Percentiles rank a stretch among this genome's conserved stretches.
Conservation (phyloP, 2,329 filamentous ascomycete genomes). For the Colletotrichum sp. region DNA sequence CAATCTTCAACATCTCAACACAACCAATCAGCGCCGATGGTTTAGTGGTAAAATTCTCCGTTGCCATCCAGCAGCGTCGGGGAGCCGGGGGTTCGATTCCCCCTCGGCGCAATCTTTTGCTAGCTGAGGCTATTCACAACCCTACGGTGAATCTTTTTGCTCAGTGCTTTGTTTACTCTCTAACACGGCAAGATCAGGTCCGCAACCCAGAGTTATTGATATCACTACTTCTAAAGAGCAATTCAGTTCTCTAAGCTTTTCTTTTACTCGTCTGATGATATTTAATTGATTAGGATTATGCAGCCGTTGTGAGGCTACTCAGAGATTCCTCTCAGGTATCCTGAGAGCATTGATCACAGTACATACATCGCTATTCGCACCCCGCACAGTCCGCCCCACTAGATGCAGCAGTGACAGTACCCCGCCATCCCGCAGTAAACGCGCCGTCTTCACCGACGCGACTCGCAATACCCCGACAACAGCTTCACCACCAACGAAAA, state of each 20-base stretch:
- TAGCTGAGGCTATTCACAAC: not conserved
- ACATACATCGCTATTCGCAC: not conserved
- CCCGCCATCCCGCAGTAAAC: slow-evolving; percentile 4
- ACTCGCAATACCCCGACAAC: not conserved
- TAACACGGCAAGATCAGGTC: not conserved
- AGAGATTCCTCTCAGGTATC: not conserved
- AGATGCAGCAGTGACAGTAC: not conserved
- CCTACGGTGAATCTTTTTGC: accelerated
- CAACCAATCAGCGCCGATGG: not conserved
- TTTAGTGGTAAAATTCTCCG: slow-evolving; percentile 8
- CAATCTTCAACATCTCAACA: accelerated
- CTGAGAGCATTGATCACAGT: not conserved
- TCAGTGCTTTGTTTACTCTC: too few relatives aligned
- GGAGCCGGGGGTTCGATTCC: slow-evolving; percentile 1
- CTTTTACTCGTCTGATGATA: accelerated
- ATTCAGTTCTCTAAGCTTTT: too few relatives aligned
- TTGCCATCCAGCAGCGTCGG: not conserved
- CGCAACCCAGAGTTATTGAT: too few relatives aligned
- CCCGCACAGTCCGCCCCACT: not conserved
- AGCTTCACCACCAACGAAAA: not conserved
- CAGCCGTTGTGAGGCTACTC: not conserved
- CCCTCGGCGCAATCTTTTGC: not conserved
- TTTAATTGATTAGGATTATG: not conserved
- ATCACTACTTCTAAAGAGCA: too few relatives aligned
- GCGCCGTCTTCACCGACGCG: not conserved